Base-by-base conservation (phyloP, 352 stramenopile species). In the Elongisporangium prolatum region DNA sequence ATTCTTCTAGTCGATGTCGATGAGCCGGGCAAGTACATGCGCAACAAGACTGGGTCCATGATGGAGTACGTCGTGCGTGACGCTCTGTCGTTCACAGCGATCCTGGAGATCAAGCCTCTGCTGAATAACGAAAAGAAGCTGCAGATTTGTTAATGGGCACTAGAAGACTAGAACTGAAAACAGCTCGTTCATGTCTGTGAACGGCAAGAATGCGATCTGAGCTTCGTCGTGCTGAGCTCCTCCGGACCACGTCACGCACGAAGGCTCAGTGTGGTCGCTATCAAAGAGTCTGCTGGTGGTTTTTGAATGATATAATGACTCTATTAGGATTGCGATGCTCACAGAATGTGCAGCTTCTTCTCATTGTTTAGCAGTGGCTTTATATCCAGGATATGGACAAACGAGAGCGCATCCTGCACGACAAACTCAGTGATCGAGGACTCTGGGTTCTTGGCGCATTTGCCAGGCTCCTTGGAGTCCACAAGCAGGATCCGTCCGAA, bases 31-130 rank as follows among this genome's bases (percentile, higher is more conserved):
- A 67, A 65, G 5, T 60, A 71, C 13, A 20, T 44, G 40, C 75
- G 68, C 44, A 71, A 71, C 24, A 48, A 61, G 24, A 60, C 63
- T 13, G 69, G 63, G 2, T 52, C 48, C 9, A 44, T 77, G 52
- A 52, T 65, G 37, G 65, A 84, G 54, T 84, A 72, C 52, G 34
- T 59, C 0, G 70, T 76, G 4, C 50, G 53, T 13, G 77, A 87
- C 21, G 77, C 72, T n/a, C 72, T 87, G 7, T 69, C 76, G 21
- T 64, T 57, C 7, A 77, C 77, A 54, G 67, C 50, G 34, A 84
- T 86, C 37, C 21, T 80, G 18, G 74, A 86, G 54, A 77, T 86
- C 52, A 84, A 86, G 25, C 65, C 70, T 40, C 63, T 87, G 22
- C 54, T 87, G 13, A 67, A 67, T 21, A 69, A 77, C 25, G 71